Conservation (phyloP, 139 green algal genomes). For the Volvox reticuliferus region DNA sequence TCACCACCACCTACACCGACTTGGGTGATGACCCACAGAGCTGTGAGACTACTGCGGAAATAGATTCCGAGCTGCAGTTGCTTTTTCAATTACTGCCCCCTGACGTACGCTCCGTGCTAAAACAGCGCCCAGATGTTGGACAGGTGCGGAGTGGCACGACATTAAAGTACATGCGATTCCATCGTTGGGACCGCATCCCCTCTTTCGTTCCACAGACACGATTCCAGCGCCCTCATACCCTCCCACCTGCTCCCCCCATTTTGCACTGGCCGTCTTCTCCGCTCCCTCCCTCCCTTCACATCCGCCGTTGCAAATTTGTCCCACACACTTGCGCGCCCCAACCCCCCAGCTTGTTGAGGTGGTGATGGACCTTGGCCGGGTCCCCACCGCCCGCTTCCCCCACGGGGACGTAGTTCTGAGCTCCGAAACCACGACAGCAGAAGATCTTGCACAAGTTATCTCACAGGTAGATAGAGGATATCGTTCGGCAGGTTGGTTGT, state of each 20-base stretch:
- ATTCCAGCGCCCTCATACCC: neutral
- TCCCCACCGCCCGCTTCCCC: slow-evolving; percentile 74
- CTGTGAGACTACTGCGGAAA: neutral
- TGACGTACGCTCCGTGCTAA: neutral
- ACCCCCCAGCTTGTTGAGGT: slow-evolving; percentile 79
- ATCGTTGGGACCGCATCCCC: no score
- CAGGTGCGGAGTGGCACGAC: neutral
- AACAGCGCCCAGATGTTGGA: neutral
- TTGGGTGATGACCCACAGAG: neutral
- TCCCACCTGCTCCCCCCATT: neutral
- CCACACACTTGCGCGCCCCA: neutral
- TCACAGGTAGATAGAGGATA: slow-evolving; percentile 56
- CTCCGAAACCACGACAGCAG: slow-evolving; percentile 53
- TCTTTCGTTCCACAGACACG: no score
- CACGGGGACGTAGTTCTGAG: slow-evolving; percentile 57
- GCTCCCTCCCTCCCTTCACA: neutral
- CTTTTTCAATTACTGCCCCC: neutral
- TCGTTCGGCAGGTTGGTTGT: no score
- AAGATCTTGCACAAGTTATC: slow-evolving; percentile 65
- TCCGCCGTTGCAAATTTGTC: neutral
- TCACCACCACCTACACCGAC: neutral
- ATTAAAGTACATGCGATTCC: neutral
- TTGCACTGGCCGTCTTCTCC: neutral
- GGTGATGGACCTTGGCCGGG: slow-evolving; percentile 83
- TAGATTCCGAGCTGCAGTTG: slow-evolving; percentile 1